Evolutionary conservation across 129 eudicot genomes (phyloP), one percentile per base, ranked within the genome.

Genomic region (Dittrichia graveolens): DNA sequence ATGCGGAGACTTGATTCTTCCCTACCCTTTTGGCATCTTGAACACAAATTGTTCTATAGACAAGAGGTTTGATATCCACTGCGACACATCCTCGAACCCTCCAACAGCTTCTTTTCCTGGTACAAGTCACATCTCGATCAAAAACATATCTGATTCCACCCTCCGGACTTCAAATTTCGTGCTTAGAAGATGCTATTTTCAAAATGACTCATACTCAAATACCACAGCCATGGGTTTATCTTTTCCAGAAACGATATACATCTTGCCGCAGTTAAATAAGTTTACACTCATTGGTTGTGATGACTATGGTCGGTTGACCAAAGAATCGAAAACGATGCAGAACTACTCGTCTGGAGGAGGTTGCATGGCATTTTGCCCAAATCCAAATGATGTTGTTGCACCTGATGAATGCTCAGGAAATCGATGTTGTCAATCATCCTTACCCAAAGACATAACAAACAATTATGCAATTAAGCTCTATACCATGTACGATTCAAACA

Each of bases 361-460:
- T 2, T 85, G 90, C 34, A 3, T 37, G 2, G 16, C 15, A 0
- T 5, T 47, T 39, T 73, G 78, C 15, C 0, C 78, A 3, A 15
- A 11, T 10, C 37, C 37, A 0, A 4, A 73, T 2, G 81, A 82
- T 5, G 70, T 59, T 68, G 2, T 41, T 5, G 50, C 34, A 24
- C 31, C 31, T 5, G 77, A 76, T 2, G 40, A 74, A 10, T 85
- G 90, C 68, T 45, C 78, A 0, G 87, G 87, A 0, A 72, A 47
- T 62, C 83, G 87, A 18, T 85, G 90, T 34, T 82, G 85, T 60
- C 84, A 86, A 77, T 76, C 76, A 3, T 19, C 79, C 11, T 54
- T 75, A 8, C 80, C 84, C 19, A 44, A 60, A 15, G 86, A 83
- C 43, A 8, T 85, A 16, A 64, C n/a, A 24, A 24, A 24, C 59